Conservation (phyloP, 129 eudicot genomes). For the Ambrosia artemisiifolia region DNA sequence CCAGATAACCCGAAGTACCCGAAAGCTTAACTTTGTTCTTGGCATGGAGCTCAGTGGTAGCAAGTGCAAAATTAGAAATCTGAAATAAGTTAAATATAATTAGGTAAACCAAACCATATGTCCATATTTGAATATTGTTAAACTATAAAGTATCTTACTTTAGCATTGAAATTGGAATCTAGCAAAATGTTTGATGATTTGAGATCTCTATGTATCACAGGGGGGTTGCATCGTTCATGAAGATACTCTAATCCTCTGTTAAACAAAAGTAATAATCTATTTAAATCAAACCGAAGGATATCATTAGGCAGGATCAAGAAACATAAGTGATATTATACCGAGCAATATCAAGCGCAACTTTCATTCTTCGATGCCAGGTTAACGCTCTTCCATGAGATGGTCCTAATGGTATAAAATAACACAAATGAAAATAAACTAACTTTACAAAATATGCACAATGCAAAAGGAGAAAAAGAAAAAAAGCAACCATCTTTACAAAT, state of each 20-base stretch:
- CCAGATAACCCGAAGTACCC: conserved; percentile 78
- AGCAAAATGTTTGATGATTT: conserved; percentile 86
- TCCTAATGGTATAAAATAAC: conserved; percentile 39
- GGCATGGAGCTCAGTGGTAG: conserved; percentile 51
- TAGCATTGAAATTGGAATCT: conserved; percentile 87
- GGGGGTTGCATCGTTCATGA: conserved; percentile 89
- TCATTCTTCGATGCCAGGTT: conserved; percentile 86
- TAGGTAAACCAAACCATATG: not conserved
- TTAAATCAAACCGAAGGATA: not conserved
- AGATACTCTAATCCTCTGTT: conserved; percentile 86
- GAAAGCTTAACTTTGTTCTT: conserved; percentile 66
- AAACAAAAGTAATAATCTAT: not conserved
- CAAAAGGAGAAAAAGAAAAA: not conserved
- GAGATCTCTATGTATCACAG: conserved; percentile 86
- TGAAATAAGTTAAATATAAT: conserved; percentile 31
- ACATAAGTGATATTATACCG: conserved; percentile 37
- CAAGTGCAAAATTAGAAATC: conserved; percentile 91
- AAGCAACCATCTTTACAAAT: conserved; percentile 8
- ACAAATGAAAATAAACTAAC: not conserved
- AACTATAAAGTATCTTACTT: conserved; percentile 45
- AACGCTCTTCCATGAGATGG: conserved; percentile 62
- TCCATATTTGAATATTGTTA: not conserved
- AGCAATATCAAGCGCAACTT: conserved; percentile 85
- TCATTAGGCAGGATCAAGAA: not conserved
- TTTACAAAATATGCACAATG: not conserved